Evolutionary conservation across 179 eudicot species (phyloP), one percentile per base, ranked within the genome.

Genomic region (Drosera spatulata): DNA sequence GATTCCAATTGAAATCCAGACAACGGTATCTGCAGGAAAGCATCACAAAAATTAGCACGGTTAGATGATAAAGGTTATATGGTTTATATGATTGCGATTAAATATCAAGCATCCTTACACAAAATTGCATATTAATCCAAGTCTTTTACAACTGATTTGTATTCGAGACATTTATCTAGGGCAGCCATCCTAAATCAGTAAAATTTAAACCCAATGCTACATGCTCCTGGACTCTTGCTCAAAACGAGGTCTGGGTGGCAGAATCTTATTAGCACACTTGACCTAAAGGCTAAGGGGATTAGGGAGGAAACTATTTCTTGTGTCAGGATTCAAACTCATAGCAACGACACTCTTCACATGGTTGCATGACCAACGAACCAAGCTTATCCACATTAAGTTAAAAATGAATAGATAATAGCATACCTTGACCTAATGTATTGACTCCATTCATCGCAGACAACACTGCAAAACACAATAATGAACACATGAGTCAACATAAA

Each of bases 381-480:
- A 45, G 10, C 7, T 6, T 6, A 45, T 6, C 8, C 49, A 45
- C 7, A 45, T 45, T 6, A 45, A 45, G 7, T 10, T 6, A 6
- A 45, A 45, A 10, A 45, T 45, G 10, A 45, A 10, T 4, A 50
- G 4, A 4, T 4, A 50, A 4, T 10, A 50, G 10, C 53, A 50
- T 61, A 78, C 79, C 77, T 68, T 58, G 33, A 50, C 61, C 42
- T 9, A 70, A 65, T 14, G 68, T 42, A 50, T 61, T 64, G 77
- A 82, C 71, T 49, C 86, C 86, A 44, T 79, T 59, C 5, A 74
- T 77, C 42, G 83, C 81, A 45, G 83, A 82, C 57, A 82, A 81
- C 33, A 82, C 86, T 81, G 80, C 67, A 75, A 51, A 41, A 5
- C 38, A 14, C 11, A 46, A 42, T 9, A 13, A 44, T 15, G 9